Base-by-base conservation (phyloP, 2,329 filamentous ascomycete genomes). In the Aspergillus japonicus region DNA sequence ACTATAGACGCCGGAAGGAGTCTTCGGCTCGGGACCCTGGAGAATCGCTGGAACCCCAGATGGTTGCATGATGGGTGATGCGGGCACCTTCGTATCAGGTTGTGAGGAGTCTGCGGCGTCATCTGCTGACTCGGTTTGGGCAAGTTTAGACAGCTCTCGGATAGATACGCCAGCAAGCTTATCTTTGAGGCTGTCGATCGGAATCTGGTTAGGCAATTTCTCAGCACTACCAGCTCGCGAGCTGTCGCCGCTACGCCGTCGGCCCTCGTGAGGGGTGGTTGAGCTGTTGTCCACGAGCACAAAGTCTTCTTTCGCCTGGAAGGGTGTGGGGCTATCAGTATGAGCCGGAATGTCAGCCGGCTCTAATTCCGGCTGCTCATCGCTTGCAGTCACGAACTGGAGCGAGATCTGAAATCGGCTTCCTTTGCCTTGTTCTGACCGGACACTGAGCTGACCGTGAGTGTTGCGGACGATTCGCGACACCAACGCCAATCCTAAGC, bases 401-500 rank as follows among this genome's bases (percentile, higher is more conserved):
- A 96, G 78, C 63, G 91, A 86, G 24, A 96, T 85, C 21, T 92
- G 87, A 64, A 96, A 96, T 55, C 90, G 84, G 19, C 92, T 93
- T 0, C 93, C 92, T 67, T 89, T 90, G 2, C 89, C 89, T 70
- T 89, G 84, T 68, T 95, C 91, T 0, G 92, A 96, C 68, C 92
- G 94, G 1, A 96, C 78, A 1, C 91, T 86, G 31, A 96, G 75
- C 69, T 96, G 92, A 0, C 92, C 93, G 60, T 94, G 89, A 90
- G 96, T 95, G 69, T 92, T 96, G n/a, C 88, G 85, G 33, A 96
- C 83, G 39, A 92, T 91, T 42, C 92, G 86, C 16, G 91, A 90
- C n/a, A 96, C 92, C 12, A 96, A 82, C 0, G 92, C 92, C n/a
- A 96, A 81, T 0, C 92, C 93, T 10, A 96, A 82, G 0, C 93